phyloP scores from a whole-genome alignment of 2,329 filamentous ascomycete genomes.

The Monilinia vaccinii-corymbosi region DNA sequence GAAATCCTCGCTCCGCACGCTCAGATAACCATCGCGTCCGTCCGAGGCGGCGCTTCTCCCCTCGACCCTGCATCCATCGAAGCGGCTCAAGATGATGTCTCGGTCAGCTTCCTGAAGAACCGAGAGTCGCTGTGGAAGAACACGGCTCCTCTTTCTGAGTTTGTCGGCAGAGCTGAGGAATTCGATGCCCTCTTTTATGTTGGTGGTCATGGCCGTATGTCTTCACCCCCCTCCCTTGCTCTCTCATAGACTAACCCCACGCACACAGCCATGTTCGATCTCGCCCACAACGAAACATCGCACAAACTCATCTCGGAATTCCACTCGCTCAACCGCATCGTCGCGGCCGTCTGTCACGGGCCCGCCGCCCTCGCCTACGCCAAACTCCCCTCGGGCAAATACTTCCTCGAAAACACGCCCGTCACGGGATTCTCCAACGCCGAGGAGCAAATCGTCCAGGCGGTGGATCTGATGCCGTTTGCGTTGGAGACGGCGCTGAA shows the following conservation, averaged over 20 bases:
- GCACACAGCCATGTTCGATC: slow-evolving; percentile 25
- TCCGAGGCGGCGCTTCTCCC: slow-evolving; percentile 35
- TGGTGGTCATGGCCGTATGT: slow-evolving; percentile 47
- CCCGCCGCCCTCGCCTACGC: slow-evolving; percentile 52
- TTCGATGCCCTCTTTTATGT: slow-evolving; percentile 51
- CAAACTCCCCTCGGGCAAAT: slow-evolving; percentile 40
- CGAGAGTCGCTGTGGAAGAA: slow-evolving; percentile 43
- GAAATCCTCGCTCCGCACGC: slow-evolving; percentile 34
- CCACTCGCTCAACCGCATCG: slow-evolving; percentile 48
- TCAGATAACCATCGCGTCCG: slow-evolving; percentile 37
- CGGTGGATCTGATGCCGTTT: slow-evolving; percentile 44
- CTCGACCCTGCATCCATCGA: slow-evolving; percentile 38
- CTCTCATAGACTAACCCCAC: too few relatives aligned
- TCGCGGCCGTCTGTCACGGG: slow-evolving; percentile 62
- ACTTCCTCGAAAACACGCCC: slow-evolving; percentile 45
- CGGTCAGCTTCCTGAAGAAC: slow-evolving; percentile 36
- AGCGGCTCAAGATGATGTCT: slow-evolving; percentile 34
- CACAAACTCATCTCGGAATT: slow-evolving; percentile 55
- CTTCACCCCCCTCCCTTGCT: neutral
- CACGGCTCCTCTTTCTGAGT: slow-evolving; percentile 39
- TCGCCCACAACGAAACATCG: slow-evolving; percentile 46
- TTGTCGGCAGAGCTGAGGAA: slow-evolving; percentile 38
- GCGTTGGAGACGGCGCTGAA: slow-evolving; percentile 47
- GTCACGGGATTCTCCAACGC: slow-evolving; percentile 52
- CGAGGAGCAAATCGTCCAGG: slow-evolving; percentile 38